Evolutionary conservation across 768 basidiomycete species (phyloP), one percentile per base, ranked within the genome.

Genomic region (Basidioascus undulatus): DNA sequence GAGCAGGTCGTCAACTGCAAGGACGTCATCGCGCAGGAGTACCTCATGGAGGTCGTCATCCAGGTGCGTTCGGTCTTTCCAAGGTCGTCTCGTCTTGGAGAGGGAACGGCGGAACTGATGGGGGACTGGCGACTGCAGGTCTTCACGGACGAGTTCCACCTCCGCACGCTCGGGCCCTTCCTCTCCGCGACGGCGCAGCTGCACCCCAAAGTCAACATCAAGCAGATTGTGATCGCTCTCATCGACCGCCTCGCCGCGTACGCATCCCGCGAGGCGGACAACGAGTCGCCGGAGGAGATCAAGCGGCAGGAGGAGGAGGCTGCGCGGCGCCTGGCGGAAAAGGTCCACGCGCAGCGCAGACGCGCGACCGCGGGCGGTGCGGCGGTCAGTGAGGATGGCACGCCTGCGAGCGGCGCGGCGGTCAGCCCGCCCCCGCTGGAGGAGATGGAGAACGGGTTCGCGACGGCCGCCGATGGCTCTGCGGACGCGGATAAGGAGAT

Each of bases 1-100:
- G 86, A 98, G 62, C 92, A 98, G 58, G 80, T 96, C 39, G 89
- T 96, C 44, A 89, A 77, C 53, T 96, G 92, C 61, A 89, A 92
- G 57, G 92, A 98, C 55, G 79, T 87, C 34, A 96, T 96, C 45
- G 92, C 92, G 0, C 92, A 98, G 57, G 92, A 96, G 56, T 98
- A 98, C 58, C 59, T 96, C 35, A 96, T 96, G 92, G 92, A 98
- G 58, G 92, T 96, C 9, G 86, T 98, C 46, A 98, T 98, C 49
- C 92, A 98, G 67, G 83, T 79, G 44, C 27, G 68, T 53, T 32
- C 12, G 1, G 21, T 39, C 4, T 28, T n/a, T 10, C 20, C 34
- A 26, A 35, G 24, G 23, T 21, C 40, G 20, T n/a, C n/a, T n/a
- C n/a, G n/a, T n/a, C n/a, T n/a, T n/a, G n/a, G n/a, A n/a, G n/a